phyloP scores from a whole-genome alignment of 371 early-diverging fungal genomes.

The Mucor racemosus region DNA sequence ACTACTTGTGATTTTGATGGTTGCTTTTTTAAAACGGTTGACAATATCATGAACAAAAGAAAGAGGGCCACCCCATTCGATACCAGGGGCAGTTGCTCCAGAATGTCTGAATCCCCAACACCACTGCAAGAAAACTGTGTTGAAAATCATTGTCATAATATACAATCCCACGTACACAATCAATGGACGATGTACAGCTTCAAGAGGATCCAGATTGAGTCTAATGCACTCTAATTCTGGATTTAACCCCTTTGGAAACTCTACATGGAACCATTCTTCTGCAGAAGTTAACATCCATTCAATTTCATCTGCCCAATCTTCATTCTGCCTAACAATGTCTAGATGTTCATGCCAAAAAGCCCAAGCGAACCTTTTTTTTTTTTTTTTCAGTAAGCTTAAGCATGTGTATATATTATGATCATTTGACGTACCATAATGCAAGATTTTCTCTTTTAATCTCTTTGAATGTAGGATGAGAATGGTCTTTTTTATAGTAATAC shows the following conservation, averaged over 20 bases:
- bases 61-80: slow-evolving; percentile 38
- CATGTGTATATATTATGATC: neutral
- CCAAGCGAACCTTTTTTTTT: slow-evolving; percentile 56
- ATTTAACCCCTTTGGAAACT: slow-evolving; percentile 61
- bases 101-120: slow-evolving; percentile 28
- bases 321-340: slow-evolving; percentile 38
- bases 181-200: slow-evolving; percentile 66
- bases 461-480: slow-evolving; percentile 41
- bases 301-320: slow-evolving; percentile 46
- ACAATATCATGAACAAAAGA: neutral
- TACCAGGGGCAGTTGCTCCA: slow-evolving; percentile 13
- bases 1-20: neutral
- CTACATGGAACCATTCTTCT: slow-evolving; percentile 46
- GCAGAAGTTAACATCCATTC: slow-evolving; percentile 49
- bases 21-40: neutral
- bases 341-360: slow-evolving; percentile 57
- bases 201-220: slow-evolving; percentile 64
- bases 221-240: slow-evolving; percentile 56
- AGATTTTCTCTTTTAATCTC: slow-evolving; percentile 56
- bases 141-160: slow-evolving; percentile 33
- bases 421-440: slow-evolving; percentile 49
- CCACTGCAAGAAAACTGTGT: slow-evolving; percentile 29
- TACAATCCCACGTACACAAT: slow-evolving; percentile 54
- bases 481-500: slow-evolving; percentile 49
- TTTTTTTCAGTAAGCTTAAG: neutral